Conservation (phyloP, 768 basidiomycete species). For the Pholiota molesta region DNA sequence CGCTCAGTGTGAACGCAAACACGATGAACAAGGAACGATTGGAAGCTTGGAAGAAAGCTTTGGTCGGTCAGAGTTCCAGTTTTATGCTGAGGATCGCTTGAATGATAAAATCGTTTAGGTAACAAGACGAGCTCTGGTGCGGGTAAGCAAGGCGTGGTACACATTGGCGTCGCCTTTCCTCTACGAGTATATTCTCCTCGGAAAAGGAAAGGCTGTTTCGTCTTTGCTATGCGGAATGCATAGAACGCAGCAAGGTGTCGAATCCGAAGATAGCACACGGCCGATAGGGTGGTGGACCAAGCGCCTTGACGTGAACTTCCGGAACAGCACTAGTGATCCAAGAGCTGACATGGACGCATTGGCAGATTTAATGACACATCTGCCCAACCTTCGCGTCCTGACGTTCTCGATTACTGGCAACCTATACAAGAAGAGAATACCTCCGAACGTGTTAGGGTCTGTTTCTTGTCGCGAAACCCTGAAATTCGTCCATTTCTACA, state of each 20-base stretch:
- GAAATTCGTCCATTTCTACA: conserved; percentile 20
- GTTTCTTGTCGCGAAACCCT: conserved; percentile 16
- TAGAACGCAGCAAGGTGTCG: not conserved
- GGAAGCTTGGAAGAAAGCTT: conserved; percentile 18
- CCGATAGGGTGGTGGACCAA: conserved; percentile 26
- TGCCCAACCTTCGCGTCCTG: conserved; percentile 25
- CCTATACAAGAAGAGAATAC: conserved; percentile 2
- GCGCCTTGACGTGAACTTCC: conserved; percentile 24
- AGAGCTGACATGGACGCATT: conserved; percentile 7
- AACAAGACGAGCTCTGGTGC: conserved; percentile 21
- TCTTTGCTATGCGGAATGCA: conserved; percentile 14
- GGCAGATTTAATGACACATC: conserved; percentile 13
- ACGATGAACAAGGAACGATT: conserved; percentile 16
- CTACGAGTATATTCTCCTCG: conserved; percentile 25
- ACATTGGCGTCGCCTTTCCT: conserved; percentile 22
- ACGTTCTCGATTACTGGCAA: conserved; percentile 18
- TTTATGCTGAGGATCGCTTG: not conserved
- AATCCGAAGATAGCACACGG: not conserved
- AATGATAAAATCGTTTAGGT: conserved; percentile 11
- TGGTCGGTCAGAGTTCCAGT: conserved; percentile 22
- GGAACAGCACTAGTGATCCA: conserved; percentile 10
- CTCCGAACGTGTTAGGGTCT: conserved; percentile 6
- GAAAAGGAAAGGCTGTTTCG: conserved; percentile 14
- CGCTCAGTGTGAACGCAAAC: conserved; percentile 14
- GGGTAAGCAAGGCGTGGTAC: conserved; percentile 27